Evolutionary conservation across 202 grass and related monocot species (phyloP).

Genomic region (Saccharum hybrid): DNA sequence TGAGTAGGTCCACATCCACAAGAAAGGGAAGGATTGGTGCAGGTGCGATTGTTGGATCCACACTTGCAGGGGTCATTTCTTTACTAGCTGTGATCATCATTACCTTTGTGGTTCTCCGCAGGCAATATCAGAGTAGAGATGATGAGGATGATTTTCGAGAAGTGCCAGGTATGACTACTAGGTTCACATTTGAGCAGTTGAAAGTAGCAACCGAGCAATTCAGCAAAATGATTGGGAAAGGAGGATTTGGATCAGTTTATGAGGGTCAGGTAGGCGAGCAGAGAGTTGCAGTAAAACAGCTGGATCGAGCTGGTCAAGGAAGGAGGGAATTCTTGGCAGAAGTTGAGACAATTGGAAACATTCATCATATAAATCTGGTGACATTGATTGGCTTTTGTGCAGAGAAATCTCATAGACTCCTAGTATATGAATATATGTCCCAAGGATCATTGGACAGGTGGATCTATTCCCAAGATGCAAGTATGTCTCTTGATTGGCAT

Average conservation of each 20-base stretch:
- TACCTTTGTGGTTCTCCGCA: not conserved
- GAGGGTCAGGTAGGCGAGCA: conserved; percentile 34
- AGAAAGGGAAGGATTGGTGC: not conserved
- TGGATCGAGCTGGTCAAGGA: conserved; percentile 41
- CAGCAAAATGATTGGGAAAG: conserved; percentile 43
- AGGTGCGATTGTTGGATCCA: not conserved
- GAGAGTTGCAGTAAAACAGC: conserved; percentile 50
- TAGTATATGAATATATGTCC: conserved; percentile 49
- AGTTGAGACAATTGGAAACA: conserved; percentile 44
- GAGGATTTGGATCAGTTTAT: conserved; percentile 57
- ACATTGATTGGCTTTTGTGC: conserved; percentile 42
- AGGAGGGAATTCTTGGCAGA: conserved; percentile 52
- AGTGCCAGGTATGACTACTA: conserved; percentile 47
- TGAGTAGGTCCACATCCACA: not conserved
- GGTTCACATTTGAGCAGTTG: conserved; percentile 47
- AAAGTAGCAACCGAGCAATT: conserved; percentile 47
- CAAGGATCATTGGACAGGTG: conserved; percentile 53
- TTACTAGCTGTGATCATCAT: not conserved
- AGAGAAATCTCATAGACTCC: conserved; percentile 42
- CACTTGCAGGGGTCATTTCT: not conserved
- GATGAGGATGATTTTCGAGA: not conserved
- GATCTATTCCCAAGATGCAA: conserved; percentile 43
- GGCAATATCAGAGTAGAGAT: not conserved
- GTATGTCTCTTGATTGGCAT: conserved; percentile 44
- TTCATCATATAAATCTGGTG: conserved; percentile 57